phyloP scores from a whole-genome alignment of 2,329 filamentous ascomycete genomes.

The Furcasterigmium furcatum region DNA sequence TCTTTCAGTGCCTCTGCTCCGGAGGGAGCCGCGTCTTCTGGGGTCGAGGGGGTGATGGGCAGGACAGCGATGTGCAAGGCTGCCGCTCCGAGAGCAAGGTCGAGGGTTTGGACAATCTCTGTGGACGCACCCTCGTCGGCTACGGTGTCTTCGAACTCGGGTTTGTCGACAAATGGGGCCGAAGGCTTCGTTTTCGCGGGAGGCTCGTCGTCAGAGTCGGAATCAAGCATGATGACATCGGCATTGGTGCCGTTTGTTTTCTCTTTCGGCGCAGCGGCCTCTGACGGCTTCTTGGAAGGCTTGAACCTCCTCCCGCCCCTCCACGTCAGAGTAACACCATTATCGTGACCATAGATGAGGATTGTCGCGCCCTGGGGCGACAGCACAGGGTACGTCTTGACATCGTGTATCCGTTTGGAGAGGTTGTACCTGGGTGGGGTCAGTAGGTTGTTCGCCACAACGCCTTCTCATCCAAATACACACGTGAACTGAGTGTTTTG shows the following conservation, averaged over 20 bases:
- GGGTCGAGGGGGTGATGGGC: conserved; percentile 44
- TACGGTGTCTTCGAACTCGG: conserved; percentile 53
- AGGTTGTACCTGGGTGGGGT: conserved; percentile 51
- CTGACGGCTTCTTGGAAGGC: conserved; percentile 24
- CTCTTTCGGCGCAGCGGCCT: conserved; percentile 23
- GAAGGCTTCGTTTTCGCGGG: conserved; percentile 23
- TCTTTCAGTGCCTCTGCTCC: conserved; percentile 47
- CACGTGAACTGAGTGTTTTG: conserved; percentile 49
- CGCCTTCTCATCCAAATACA: conserved; percentile 8
- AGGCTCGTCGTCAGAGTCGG: conserved; percentile 58
- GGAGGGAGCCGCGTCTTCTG: conserved; percentile 45
- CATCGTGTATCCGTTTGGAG: conserved; percentile 53
- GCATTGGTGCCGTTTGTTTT: conserved; percentile 50
- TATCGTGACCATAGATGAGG: conserved; percentile 61
- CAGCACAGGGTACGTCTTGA: conserved; percentile 58
- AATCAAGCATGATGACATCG: conserved; percentile 54
- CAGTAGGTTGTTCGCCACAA: neutral
- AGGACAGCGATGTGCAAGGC: conserved; percentile 54
- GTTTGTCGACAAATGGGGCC: conserved; percentile 43
- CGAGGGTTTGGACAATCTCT: conserved; percentile 56
- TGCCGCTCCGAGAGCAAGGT: conserved; percentile 55
- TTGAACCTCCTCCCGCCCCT: conserved; percentile 61
- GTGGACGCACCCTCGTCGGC: conserved; percentile 48
- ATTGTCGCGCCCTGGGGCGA: conserved; percentile 63
- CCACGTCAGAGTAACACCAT: conserved; percentile 60